A percentile compares a stretch with the other conserved stretches of the same genome.
phyloP scores from a whole-genome alignment of 352 stramenopile species.

The Globisporangium radiosum region DNA sequence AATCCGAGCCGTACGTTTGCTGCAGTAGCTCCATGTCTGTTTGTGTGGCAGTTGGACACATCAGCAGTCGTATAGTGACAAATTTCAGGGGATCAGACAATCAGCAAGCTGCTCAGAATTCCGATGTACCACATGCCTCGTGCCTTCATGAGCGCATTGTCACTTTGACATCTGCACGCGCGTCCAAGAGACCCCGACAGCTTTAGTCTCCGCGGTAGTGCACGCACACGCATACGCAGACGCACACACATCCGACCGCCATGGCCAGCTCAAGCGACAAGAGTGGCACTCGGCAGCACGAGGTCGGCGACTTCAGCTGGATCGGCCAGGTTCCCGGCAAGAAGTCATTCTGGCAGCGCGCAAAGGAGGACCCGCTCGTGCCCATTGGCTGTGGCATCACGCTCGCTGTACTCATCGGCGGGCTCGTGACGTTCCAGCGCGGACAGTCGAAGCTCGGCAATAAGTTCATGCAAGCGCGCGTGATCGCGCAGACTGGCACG shows the following conservation, averaged over 20 bases:
- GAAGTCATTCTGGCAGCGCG: slow-evolving; percentile 59
- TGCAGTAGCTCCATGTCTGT: slow-evolving; percentile 12
- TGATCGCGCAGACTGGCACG: slow-evolving; percentile 62
- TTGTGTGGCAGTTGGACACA: background rate
- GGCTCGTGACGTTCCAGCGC: slow-evolving; percentile 60
- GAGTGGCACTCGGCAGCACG: slow-evolving; percentile 8
- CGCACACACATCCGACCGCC: background rate
- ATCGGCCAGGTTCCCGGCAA: slow-evolving; percentile 53
- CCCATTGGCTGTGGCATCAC: slow-evolving; percentile 65
- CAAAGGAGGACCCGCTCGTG: slow-evolving; percentile 72
- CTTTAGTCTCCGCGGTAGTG: background rate
- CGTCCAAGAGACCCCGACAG: background rate
- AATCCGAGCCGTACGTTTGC: slow-evolving; percentile 6
- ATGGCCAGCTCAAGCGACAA: background rate
- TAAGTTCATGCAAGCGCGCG: slow-evolving; percentile 79
- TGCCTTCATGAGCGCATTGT: background rate
- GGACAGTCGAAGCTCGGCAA: slow-evolving; percentile 74
- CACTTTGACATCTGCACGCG: background rate
- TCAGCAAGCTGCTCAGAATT: background rate
- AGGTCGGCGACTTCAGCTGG: slow-evolving; percentile 60
- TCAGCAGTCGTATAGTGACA: background rate
- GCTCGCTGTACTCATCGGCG: slow-evolving; percentile 52
- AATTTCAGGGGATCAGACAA: background rate
- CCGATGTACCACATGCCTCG: background rate
- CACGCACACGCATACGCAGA: background rate